Base-by-base conservation (phyloP, 2,329 filamentous ascomycete species). In the Sporothrix sp. region DNA sequence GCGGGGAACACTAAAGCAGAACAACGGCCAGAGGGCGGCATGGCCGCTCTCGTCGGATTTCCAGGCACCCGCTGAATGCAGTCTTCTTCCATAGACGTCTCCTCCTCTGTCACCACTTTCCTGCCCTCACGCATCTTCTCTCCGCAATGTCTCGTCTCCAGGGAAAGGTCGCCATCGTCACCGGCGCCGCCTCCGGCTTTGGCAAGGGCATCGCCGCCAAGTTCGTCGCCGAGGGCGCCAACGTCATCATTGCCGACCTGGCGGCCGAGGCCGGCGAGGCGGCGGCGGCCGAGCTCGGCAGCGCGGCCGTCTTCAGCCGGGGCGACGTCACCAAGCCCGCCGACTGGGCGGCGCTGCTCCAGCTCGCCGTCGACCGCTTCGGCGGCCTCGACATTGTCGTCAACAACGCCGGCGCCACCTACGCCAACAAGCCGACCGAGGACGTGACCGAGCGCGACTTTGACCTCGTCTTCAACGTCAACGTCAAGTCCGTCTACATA, bases 391-490 rank as follows among this genome's bases (percentile, higher is more conserved):
- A 83, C 55, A 68, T 78, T 16, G 68, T 82, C 13, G 68, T 83
- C 48, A 82, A 82, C 63, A 82, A 82, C 57, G 79, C 79, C 0
- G 79, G 79, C 0, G 71, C 70, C 1, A 71, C 73, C 1, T 82
- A 83, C 60, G 56, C 61, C 11, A 82, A 82, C 60, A 82, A 82
- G 68, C 72, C 80, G 1, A 84, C 81, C 0, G 65, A 73, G 25
- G 71, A 80, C 0, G 82, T 85, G 2, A 82, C 79, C 0, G 79
- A 84, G 48, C 69, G 71, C 4, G 82, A 86, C 43, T 86, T 82
- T 54, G 79, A 85, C 57, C 69, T 74, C 40, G 77, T 82, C 33
- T 82, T 86, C 62, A 73, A 74, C 49, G 80, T 85, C 54, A 86
- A 87, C 56, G 79, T 86, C 54, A 84, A 82, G 65, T 75, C 76